A percentile compares a stretch with the other conserved stretches of the same genome.
Conservation (phyloP, 2,329 filamentous ascomycete genomes). For the Fusarium dimerum region DNA sequence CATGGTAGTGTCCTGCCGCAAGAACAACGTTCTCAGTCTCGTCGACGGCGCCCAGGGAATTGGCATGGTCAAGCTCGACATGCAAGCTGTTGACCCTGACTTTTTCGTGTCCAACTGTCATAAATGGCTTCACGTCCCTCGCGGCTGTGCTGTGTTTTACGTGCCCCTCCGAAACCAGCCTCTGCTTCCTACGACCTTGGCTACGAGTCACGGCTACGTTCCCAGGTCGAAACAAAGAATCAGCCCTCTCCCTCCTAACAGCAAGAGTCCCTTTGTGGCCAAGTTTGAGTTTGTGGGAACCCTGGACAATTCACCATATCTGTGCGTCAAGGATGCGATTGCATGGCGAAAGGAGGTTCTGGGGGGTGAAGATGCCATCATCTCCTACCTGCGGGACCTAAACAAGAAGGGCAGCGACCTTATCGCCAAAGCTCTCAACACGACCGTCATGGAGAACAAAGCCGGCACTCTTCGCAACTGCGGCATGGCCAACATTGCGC, state of each 20-base stretch:
- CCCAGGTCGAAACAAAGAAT: slow-evolving; percentile 39
- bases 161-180: slow-evolving; percentile 75
- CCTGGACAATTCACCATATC: slow-evolving; percentile 68
- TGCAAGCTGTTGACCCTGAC: slow-evolving; percentile 69
- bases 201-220: slow-evolving; percentile 78
- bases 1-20: slow-evolving; percentile 64
- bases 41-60: slow-evolving; percentile 86
- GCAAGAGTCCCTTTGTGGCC: slow-evolving; percentile 61
- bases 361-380: slow-evolving; percentile 73
- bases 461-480: slow-evolving; percentile 64
- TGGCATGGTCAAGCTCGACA: slow-evolving; percentile 74
- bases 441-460: slow-evolving; percentile 69
- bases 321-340: slow-evolving; percentile 72
- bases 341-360: slow-evolving; percentile 68
- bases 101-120: slow-evolving; percentile 88
- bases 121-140: slow-evolving; percentile 85
- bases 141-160: slow-evolving; percentile 79
- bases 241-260: slow-evolving; percentile 44
- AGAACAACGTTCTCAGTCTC: slow-evolving; percentile 68
- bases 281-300: slow-evolving; percentile 81
- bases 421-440: slow-evolving; percentile 65
- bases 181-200: slow-evolving; percentile 71
- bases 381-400: slow-evolving; percentile 62
- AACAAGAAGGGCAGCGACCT: slow-evolving; percentile 63
- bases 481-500: slow-evolving; percentile 69